A percentile compares a stretch with the other conserved stretches of the same genome.
These are phyloP conservation scores for Solanum arcanum DNA, from an alignment of 257 asterid species.

Conservation along the genomic window DNA sequence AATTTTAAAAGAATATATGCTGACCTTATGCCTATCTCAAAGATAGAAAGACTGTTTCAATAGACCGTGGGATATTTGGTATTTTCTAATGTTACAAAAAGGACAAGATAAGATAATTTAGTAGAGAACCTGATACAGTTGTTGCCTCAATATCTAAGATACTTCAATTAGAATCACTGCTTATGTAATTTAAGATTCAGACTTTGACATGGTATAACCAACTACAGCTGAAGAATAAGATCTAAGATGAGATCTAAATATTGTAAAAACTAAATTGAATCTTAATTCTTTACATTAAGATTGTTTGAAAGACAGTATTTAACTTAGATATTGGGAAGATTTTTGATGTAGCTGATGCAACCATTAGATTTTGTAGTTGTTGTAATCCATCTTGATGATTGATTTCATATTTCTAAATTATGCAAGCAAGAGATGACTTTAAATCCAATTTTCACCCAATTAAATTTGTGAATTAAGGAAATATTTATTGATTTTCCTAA, in stretches of 20 bases:
- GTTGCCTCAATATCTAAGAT: conserved; percentile 28
- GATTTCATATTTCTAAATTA: conserved; percentile 8
- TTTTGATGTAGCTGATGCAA: conserved; percentile 14
- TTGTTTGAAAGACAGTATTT: conserved; percentile 21
- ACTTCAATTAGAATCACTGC: conserved; percentile 8
- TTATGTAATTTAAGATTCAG: conserved; percentile 51
- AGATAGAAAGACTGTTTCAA: background rate
- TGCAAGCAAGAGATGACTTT: background rate
- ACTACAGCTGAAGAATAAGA: conserved; percentile 48
- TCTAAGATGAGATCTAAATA: conserved; percentile 57
- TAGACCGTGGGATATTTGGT: background rate
- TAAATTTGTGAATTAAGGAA: conserved; percentile 8
- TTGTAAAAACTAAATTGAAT: conserved; percentile 2
- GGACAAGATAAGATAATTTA: background rate
- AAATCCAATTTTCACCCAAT: conserved; percentile 3
- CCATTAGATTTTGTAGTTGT: conserved; percentile 22
- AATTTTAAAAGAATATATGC: background rate
- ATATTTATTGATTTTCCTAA: background rate
- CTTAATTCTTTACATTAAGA: background rate
- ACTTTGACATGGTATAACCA: conserved; percentile 15
- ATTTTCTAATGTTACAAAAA: background rate
- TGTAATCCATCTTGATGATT: conserved; percentile 21
- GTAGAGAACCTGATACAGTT: conserved; percentile 23
- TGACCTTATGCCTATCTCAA: rapidly evolving
- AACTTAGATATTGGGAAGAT: conserved; percentile 36